Base-by-base conservation (phyloP, 225 moss, liverwort and hornwort species). In the Marchantia paleacea region DNA sequence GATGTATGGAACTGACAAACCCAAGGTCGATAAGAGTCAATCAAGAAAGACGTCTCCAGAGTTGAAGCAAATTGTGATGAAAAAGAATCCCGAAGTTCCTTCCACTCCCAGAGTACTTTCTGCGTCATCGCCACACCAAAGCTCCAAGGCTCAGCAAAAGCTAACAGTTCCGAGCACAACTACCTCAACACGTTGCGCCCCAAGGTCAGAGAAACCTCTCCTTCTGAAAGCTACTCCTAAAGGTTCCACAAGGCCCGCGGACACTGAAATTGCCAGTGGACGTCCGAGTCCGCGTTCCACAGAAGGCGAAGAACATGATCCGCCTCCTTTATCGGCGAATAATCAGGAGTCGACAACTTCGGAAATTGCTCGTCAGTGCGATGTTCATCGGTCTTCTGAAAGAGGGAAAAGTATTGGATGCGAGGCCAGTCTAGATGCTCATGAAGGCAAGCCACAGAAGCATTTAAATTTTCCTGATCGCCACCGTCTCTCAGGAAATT, bases 401-500 rank as follows among this genome's bases (percentile, higher is more conserved):
- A 19, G 19, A 39, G 28, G 28, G 10, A 60, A 9, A 4, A 47
- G 19, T 76, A 3, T 7, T 1, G 60, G 22, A 39, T 30, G 39
- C 13, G 29, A 31, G 0, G 30, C 19, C 69, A 47, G 69, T 69
- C 69, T 13, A 14, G 30, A 69, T 15, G 7, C 7, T 60, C 31
- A 76, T 8, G 55, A 39, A 31, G 9, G 16, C 19, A 39, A 39
- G 58, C 18, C 31, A 47, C 31, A 39, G 18, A 55, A 15, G 8
- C 14, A 24, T 53, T n/a, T 76, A 77, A 29, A 10, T 26, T 51
- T 28, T 26, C 26, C n/a, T 14, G 66, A 78, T 51, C 65, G 50
- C 24, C 65, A 66, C 48, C 49, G 25, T 65, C 52, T 78, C 9
- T 78, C 66, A 7, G 80, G 69, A 15, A 81, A 81, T 66, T 29